phyloP scores from a whole-genome alignment of 257 asterid species.

The Penstemon eatonii region DNA sequence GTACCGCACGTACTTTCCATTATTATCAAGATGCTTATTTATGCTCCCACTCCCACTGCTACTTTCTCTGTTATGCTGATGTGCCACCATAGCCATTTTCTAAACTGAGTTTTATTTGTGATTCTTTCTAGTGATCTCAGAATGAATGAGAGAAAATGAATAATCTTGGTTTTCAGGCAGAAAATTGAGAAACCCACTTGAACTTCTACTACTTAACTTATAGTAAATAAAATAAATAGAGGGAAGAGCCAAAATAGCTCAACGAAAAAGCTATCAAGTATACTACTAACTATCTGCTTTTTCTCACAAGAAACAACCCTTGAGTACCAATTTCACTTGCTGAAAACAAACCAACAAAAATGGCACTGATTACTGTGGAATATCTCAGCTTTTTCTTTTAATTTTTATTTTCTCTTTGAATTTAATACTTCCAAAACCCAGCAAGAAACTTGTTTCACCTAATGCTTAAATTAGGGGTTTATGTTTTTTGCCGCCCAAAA shows the following conservation, averaged over 20 bases:
- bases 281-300: constrained; percentile 11
- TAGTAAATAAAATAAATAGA: not conserved
- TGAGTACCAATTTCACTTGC: constrained; percentile 31
- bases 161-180: constrained; percentile 39
- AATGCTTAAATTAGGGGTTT: constrained; percentile 20
- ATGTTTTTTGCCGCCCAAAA: constrained; percentile 10
- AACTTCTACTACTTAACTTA: constrained; percentile 40
- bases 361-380: constrained; percentile 3
- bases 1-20: constrained; percentile 84
- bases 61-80: constrained; percentile 67
- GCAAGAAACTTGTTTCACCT: constrained; percentile 19
- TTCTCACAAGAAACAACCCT: constrained; percentile 13
- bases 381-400: constrained; percentile 23
- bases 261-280: constrained; percentile 43
- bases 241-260: constrained; percentile 66
- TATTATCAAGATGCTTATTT: constrained; percentile 62
- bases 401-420: not conserved
- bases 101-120: not conserved
- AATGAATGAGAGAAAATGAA: constrained; percentile 33
- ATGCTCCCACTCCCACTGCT: constrained; percentile 68
- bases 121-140: constrained; percentile 33
- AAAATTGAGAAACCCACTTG: constrained; percentile 36
- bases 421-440: constrained; percentile 19
- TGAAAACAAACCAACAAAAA: constrained; percentile 26
- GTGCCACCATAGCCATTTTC: constrained; percentile 91